Percentiles rank a stretch among this genome's conserved stretches.
Evolutionary conservation across 2,329 filamentous ascomycete species (phyloP).

Genomic region (Colletotrichum trifolii): DNA sequence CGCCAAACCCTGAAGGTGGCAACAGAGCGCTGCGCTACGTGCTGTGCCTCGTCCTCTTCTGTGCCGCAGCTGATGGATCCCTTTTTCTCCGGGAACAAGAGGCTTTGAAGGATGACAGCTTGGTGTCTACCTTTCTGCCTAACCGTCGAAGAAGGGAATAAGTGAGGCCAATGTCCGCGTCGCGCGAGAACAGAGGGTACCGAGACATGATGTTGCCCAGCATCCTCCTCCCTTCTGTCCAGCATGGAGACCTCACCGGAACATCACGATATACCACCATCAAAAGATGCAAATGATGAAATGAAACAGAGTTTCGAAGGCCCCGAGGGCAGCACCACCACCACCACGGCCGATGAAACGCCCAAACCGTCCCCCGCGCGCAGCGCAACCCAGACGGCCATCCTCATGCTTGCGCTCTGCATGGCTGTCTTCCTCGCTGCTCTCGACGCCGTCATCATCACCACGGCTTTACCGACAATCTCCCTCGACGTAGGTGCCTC

Average conservation of each 20-base stretch:
- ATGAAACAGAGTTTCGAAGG: neutral
- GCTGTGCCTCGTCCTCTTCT: neutral
- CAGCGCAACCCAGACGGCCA: constrained; percentile 49
- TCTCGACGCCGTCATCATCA: constrained; percentile 71
- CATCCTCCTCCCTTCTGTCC: no score
- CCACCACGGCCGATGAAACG: constrained; percentile 2
- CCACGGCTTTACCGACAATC: constrained; percentile 75
- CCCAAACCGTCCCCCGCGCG: constrained; percentile 40
- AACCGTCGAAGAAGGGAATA: neutral
- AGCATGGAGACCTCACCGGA: no score
- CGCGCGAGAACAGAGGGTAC: no score
- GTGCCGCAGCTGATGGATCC: constrained; percentile 14
- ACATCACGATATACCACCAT: neutral
- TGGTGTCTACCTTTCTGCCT: neutral
- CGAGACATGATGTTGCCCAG: no score
- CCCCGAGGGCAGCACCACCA: constrained; percentile 18
- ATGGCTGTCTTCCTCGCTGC: constrained; percentile 64
- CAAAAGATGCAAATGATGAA: neutral
- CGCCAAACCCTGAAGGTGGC: no score
- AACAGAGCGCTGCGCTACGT: no score
- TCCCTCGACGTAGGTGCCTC: constrained; percentile 70
- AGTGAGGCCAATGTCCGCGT: no score
- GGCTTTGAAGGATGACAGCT: neutral
- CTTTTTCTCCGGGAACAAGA: neutral
- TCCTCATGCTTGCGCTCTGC: constrained; percentile 55